Base-by-base conservation (phyloP, 805 yeast genomes). In the Isabelozyma rhagii region DNA sequence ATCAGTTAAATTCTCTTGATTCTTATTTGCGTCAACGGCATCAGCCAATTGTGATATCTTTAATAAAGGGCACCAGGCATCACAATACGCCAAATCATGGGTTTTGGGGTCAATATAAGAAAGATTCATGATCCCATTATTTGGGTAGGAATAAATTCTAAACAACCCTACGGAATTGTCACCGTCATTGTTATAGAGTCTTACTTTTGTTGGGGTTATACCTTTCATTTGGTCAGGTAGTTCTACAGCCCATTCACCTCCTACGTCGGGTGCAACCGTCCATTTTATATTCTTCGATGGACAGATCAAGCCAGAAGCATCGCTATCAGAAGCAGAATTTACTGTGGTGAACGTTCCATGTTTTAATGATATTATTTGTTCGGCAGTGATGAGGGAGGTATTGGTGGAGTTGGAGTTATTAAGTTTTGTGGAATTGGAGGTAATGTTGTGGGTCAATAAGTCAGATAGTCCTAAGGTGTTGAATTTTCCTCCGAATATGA, bases 61-160 rank as follows among this genome's bases (percentile, higher is more conserved):
- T 1, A 78, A 68, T 25, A 93, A 71, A 0, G 97, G 96, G 67
- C 99, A 94, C 79, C 81, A 85, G 0, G 97, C 96, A 65, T 91
- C 97, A 73, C 99, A 94, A 61, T 71, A 70, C 13, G 69, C 63
- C 3, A 78, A 46, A n/a, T 74, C 68, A 45, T 85, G 82, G 2
- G 89, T 78, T 0, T 62, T 52, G 3, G 96, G 96, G 61, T 93
- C 93, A 18, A 87, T 71, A 60, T 91, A 94, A 0, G 96, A 83
- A 55, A 94, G 66, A 64, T 94, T 94, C 97, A 94, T 88, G 53
- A 93, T 93, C 55, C 97, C 89, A 56, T 84, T 79, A 10, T 91
- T 78, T 0, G 97, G 97, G 47, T 78, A 69, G 0, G 97, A 84
- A 39, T 86, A 71, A 6, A 94, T 71, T 59, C 97, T 78, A 64